phyloP scores from a whole-genome alignment of 2,329 filamentous ascomycete genomes.

The Cladosporium sp. region DNA sequence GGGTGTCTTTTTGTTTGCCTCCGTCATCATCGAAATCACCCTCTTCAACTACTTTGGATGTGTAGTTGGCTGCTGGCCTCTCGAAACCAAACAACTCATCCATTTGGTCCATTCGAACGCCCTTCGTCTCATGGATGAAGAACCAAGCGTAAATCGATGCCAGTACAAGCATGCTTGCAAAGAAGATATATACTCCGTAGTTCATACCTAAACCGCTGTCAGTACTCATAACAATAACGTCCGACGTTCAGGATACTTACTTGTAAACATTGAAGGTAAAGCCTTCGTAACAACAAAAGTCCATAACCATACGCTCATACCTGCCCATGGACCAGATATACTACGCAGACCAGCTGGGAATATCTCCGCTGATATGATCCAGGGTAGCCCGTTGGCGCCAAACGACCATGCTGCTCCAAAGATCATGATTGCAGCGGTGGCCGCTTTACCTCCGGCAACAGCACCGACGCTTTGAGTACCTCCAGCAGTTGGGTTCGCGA shows the following conservation, averaged over 20 bases:
- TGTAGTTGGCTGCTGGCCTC: constrained; percentile 19
- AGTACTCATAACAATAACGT: neutral
- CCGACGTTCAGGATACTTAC: constrained; percentile 1
- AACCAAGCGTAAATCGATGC: constrained; percentile 43
- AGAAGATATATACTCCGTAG: constrained; percentile 46
- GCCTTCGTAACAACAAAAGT: constrained; percentile 43
- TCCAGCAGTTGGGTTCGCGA: constrained; percentile 36
- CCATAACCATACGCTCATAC: constrained; percentile 39
- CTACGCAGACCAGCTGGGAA: constrained; percentile 42
- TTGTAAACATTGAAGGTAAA: constrained; percentile 43
- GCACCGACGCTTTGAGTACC: constrained; percentile 35
- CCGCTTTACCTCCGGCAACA: constrained; percentile 40
- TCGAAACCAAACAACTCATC: constrained; percentile 39
- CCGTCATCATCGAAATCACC: neutral
- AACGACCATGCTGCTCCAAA: constrained; percentile 41
- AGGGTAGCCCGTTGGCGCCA: constrained; percentile 43
- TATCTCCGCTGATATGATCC: constrained; percentile 48
- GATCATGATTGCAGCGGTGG: constrained; percentile 44
- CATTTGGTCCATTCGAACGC: constrained; percentile 41
- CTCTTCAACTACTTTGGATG: constrained; percentile 17
- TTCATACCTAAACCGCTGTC: constrained; percentile 27
- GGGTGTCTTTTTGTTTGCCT: neutral
- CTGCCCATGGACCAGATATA: constrained; percentile 41
- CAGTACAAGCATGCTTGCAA: constrained; percentile 39
- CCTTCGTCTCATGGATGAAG: constrained; percentile 43